Conservation (phyloP, 192 early-diverging fungal species). For the Entomortierella lignicola region DNA sequence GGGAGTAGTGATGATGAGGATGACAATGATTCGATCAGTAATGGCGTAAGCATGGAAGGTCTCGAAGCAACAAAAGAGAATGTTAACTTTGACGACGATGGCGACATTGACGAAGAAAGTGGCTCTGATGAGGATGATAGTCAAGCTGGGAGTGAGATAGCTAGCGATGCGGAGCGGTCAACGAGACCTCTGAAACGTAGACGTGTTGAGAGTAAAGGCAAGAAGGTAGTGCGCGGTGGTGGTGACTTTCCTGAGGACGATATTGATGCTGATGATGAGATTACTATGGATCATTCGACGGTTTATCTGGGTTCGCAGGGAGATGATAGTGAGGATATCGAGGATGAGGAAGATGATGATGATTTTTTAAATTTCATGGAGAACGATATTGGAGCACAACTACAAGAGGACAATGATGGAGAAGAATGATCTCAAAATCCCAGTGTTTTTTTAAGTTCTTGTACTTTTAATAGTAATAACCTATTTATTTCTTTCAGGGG, state of each 20-base stretch:
- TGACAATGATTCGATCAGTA: neutral
- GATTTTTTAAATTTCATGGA: slow-evolving; percentile 36
- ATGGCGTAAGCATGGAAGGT: slow-evolving; percentile 1
- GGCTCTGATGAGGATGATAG: slow-evolving; percentile 55
- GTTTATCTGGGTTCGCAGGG: slow-evolving; percentile 6
- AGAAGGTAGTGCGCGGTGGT: slow-evolving; percentile 9
- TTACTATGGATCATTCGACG: slow-evolving; percentile 17
- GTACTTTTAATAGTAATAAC: neutral
- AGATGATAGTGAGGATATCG: slow-evolving; percentile 15
- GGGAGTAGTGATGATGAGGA: slow-evolving; percentile 35
- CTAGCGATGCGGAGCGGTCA: slow-evolving; percentile 7
- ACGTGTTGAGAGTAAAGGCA: slow-evolving; percentile 36
- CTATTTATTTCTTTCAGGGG: no score
- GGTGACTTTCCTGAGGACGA: slow-evolving; percentile 2
- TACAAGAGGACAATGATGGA: slow-evolving; percentile 19
- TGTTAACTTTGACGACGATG: slow-evolving; percentile 26
- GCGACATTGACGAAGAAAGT: slow-evolving; percentile 59
- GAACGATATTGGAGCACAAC: slow-evolving; percentile 34
- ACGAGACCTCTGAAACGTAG: slow-evolving; percentile 21
- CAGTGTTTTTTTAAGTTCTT: neutral
- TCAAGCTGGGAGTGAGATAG: slow-evolving; percentile 25
- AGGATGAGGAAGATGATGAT: slow-evolving; percentile 34
- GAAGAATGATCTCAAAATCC: neutral
- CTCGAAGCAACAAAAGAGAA: slow-evolving; percentile 1
- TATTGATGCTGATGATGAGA: slow-evolving; percentile 45